Evolutionary conservation across 2,329 filamentous ascomycete species (phyloP), one percentile per base, ranked within the genome.

Genomic region (Proliferodiscus dingleyae): DNA sequence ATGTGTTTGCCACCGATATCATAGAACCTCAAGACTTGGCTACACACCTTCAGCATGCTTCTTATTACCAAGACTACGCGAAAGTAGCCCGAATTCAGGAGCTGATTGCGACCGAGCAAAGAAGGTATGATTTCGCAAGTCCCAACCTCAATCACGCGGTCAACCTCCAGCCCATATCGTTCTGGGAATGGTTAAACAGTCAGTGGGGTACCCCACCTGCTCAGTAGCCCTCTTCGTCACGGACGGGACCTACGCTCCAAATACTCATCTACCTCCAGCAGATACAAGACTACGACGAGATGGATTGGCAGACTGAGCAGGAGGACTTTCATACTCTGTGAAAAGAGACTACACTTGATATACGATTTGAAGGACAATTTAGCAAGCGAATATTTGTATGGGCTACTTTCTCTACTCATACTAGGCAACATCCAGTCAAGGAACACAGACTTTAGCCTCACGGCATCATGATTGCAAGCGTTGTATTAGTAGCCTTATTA

Each of bases 81-180:
- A 73, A 69, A 42, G 75, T 74, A 53, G 68, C 70, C 37, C 71
- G 77, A 44, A 74, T 84, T 40, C 75, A 81, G 47, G 71, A 81
- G 24, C 72, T 88, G 19, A 70, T 86, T 29, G 82, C 81, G 24
- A 88, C 85, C 0, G 78, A 78, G 15, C 77, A 84, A 51, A 80
- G 83, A 2, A 74, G 80, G 8, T 89, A 86, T 58, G 78, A 82
- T 51, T 85, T 85, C 55, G 66, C 69, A 3, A 66, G 74, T 10
- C 66, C 78, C 1, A 83, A 80, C 50, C 66, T 88, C 43, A 85
- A 86, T 60, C 67, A 70, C 2, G 56, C 69, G 3, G 66, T 73
- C 10, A 60, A 69, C 29, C 47, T 81, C 10, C 68, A 68, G 37
- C 75, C 79, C 0, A 65, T 71, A 46, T 65, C 58, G 2, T 80